Percentiles rank a stretch among this genome's conserved stretches.
These are phyloP conservation scores for Cnidoscolus chayamansa DNA, from an alignment of 441 rosid species.

Conservation along the genomic window DNA sequence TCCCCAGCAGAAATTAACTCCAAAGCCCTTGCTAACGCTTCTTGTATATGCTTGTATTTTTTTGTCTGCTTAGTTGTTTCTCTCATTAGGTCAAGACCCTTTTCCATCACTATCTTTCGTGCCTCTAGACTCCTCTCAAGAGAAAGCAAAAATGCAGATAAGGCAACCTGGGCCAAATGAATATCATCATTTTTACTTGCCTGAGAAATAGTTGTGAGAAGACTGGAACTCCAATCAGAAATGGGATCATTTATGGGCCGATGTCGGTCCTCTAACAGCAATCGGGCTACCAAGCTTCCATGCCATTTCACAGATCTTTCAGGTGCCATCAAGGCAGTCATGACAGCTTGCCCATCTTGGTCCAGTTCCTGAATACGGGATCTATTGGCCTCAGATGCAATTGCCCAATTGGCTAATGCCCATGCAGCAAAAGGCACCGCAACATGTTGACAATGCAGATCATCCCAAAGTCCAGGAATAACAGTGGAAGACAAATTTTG, in stretches of 20 bases:
- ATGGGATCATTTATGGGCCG: conserved; percentile 80
- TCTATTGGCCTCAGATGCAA: conserved; percentile 82
- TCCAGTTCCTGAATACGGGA: conserved; percentile 85
- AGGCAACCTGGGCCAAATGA: conserved; percentile 69
- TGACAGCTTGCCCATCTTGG: conserved; percentile 79
- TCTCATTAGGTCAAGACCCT: conserved; percentile 86
- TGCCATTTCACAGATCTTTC: conserved; percentile 99
- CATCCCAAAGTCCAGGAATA: conserved; percentile 99
- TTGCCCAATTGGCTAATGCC: conserved; percentile 98
- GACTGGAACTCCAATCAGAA: conserved; percentile 90
- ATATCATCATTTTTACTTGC: conserved; percentile 85
- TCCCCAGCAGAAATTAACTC: conserved; percentile 66
- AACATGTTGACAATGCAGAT: conserved; percentile 91
- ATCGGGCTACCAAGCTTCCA: conserved; percentile 85
- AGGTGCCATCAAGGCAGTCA: conserved; percentile 84
- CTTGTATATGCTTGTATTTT: conserved; percentile 71
- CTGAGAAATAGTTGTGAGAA: conserved; percentile 73
- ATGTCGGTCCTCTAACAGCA: conserved; percentile 75
- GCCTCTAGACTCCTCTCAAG: conserved; percentile 77
- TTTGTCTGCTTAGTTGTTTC: conserved; percentile 62
- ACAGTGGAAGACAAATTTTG: conserved; percentile 71
- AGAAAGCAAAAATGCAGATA: conserved; percentile 79
- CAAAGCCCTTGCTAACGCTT: conserved; percentile 79
- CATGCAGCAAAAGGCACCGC: conserved; percentile 98
- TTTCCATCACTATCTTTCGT: conserved; percentile 60